Conservation (phyloP, 768 basidiomycete species). For the Coprinellus aureogranulatus region DNA sequence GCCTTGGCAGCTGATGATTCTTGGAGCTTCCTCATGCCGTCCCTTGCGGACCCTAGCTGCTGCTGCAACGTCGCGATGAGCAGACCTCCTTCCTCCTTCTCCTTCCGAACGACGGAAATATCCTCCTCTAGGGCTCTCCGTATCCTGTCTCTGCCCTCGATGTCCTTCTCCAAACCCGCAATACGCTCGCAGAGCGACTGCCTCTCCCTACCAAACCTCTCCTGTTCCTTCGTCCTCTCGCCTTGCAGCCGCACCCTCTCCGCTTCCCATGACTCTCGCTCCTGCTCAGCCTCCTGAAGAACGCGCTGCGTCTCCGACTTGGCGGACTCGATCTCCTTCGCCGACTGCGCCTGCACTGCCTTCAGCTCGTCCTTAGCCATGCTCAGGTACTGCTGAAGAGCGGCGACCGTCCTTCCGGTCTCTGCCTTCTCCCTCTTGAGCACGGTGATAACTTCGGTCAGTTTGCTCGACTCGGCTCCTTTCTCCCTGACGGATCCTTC, state of each 20-base stretch:
- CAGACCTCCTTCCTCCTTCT: background rate
- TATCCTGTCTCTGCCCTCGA: background rate
- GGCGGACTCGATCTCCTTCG: background rate
- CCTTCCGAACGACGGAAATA: background rate
- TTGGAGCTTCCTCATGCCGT: background rate
- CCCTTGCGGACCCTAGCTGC: background rate
- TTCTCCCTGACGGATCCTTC: background rate
- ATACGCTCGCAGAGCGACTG: background rate
- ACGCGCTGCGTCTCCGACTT: background rate
- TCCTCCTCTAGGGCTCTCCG: background rate
- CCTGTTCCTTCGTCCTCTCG: background rate
- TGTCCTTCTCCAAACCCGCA: background rate
- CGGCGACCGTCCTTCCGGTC: background rate
- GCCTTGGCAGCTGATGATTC: background rate
- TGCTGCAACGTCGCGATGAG: background rate
- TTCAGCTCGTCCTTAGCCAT: background rate
- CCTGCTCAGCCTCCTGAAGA: background rate
- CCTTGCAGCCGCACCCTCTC: background rate
- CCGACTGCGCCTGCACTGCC: background rate
- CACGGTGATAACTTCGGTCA: background rate
- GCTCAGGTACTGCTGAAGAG: background rate
- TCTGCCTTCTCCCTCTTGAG: background rate
- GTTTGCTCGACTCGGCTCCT: background rate
- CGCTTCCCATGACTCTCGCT: background rate
- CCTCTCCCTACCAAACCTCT: background rate